These are phyloP conservation scores for Tolypocladium ophioglossoides DNA, from an alignment of 2,329 filamentous ascomycete species.

Conservation along the genomic window DNA sequence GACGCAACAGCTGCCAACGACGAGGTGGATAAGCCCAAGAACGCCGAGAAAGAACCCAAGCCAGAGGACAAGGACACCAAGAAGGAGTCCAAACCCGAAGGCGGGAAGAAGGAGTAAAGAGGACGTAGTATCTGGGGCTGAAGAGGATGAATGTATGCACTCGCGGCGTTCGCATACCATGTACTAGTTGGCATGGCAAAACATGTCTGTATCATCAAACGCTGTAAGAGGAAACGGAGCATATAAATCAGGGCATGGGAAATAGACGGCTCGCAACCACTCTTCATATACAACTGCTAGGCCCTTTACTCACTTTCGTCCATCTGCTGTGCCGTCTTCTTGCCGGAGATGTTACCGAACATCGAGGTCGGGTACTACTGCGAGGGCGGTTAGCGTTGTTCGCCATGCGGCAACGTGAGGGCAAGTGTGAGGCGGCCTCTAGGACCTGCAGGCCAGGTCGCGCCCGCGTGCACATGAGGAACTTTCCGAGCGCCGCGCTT, in stretches of 20 bases:
- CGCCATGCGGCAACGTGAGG: too few species aligned
- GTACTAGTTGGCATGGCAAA: slow-evolving; percentile 2
- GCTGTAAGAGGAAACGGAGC: slow-evolving; percentile 1
- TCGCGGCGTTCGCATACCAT: slow-evolving; percentile 1
- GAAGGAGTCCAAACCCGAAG: slow-evolving; percentile 1
- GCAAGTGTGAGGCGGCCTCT: too few species aligned
- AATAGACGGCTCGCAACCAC: slow-evolving; percentile 3
- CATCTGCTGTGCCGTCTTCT: too few species aligned
- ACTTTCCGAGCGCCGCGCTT: too few species aligned
- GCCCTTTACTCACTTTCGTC: not conserved
- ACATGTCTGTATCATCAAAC: slow-evolving; percentile 5
- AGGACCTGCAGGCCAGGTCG: too few species aligned
- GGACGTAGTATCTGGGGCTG: not conserved
- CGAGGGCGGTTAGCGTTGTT: too few species aligned
- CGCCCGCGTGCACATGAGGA: too few species aligned
- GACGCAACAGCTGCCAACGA: slow-evolving; percentile 20
- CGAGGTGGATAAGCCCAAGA: slow-evolving; percentile 8
- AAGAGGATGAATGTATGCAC: not conserved
- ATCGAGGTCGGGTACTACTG: too few species aligned
- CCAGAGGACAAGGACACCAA: slow-evolving; percentile 6
- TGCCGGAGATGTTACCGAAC: too few species aligned
- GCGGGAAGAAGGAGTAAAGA: slow-evolving; percentile 3
- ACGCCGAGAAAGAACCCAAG: slow-evolving; percentile 6
- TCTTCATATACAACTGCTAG: not conserved
- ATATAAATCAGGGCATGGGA: not conserved